Evolutionary conservation across 225 moss, liverwort and hornwort species (phyloP).

Genomic region (Lunularia cruciata): DNA sequence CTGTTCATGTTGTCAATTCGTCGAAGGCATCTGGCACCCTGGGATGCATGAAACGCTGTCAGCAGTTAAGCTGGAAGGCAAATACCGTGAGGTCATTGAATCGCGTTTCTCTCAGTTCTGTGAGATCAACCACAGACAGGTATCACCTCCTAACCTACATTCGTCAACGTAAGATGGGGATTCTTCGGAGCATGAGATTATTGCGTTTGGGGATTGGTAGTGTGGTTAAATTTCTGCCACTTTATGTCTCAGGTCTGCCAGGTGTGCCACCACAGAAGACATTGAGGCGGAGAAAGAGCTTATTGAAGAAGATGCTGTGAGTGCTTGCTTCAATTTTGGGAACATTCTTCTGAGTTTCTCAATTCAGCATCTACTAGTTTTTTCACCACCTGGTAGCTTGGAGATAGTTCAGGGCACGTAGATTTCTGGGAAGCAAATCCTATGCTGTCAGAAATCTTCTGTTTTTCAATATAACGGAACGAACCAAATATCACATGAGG

Average conservation of each 20-base stretch:
- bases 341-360: no score
- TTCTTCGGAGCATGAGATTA: neutral
- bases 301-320: constrained; percentile 88
- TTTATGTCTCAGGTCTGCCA: constrained; percentile 25
- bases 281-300: constrained; percentile 84
- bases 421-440: no score
- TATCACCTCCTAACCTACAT: no score
- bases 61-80: constrained; percentile 28
- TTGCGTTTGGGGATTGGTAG: neutral
- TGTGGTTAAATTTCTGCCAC: neutral
- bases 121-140: constrained; percentile 9
- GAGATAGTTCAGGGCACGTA: no score
- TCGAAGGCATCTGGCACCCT: neutral
- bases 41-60: neutral
- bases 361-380: no score
- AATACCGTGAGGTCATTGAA: constrained; percentile 23
- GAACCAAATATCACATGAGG: no score
- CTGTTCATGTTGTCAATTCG: constrained; percentile 2
- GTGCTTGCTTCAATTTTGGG: neutral
- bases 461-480: no score
- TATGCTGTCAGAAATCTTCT: no score
- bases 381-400: no score
- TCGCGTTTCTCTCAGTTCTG: neutral
- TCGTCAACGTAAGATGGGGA: no score
- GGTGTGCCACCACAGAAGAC: constrained; percentile 73